Evolutionary conservation across 192 early-diverging fungal genomes (phyloP), one percentile per base, ranked within the genome.

Genomic region (Pilaira anomala): DNA sequence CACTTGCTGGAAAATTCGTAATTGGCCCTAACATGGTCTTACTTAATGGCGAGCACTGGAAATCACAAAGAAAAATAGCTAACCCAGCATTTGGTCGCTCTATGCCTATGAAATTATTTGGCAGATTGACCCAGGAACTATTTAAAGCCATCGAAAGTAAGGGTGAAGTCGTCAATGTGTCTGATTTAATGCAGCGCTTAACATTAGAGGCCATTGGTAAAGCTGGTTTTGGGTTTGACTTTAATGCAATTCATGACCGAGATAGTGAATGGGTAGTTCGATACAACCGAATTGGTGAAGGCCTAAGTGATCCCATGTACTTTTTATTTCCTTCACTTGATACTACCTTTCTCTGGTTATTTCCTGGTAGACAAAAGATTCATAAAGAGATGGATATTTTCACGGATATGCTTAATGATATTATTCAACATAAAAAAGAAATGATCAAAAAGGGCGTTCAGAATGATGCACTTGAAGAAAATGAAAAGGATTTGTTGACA

Each of bases 241-340:
- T 86, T 62, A 65, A 76, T 39, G 73, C 82, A 0, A 71, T 80
- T 16, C 63, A 73, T 30, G 69, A 80, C 46, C 73, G 74, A 0
- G 69, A 78, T 22, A 78, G 75, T 28, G 41, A 60, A 45, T 60
- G 58, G 76, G 74, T 76, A 54, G 63, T 63, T 14, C 66, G 72
- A 52, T 83, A 84, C 69, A 71, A 78, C 45, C 67, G 66, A 21
- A 60, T 86, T 48, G 67, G 77, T 11, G 66, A 72, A 16, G 69
- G 71, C 19, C 66, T 84, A 56, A 45, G 71, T 21, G 63, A 81
- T 33, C 79, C 81, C 0, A 30, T 83, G 7, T 82, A 76, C 62
- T 73, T 76, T 26, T 70, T 84, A 58, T 81, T 86, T 24, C 81
- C 78, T 19, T 70, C 66, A 67, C 70, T 86, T 8, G 85, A 84